Percentiles rank a stretch among this genome's conserved stretches.
phyloP scores from a whole-genome alignment of 495 filamentous ascomycete genomes.

The Tuber melanosporum region DNA sequence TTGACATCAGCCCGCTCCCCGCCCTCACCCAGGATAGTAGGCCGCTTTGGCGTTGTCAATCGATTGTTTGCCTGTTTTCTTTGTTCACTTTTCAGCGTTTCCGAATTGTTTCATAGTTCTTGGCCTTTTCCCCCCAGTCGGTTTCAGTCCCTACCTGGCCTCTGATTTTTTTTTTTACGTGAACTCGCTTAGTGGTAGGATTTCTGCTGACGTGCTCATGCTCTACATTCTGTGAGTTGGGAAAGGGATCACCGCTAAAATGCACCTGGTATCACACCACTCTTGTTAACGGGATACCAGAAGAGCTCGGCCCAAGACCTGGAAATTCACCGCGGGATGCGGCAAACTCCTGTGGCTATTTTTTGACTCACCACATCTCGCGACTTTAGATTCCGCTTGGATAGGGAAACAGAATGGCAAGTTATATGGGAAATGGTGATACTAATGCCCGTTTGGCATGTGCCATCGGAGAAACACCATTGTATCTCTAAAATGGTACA shows the following conservation, averaged over 20 bases:
- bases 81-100: not conserved
- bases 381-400: not conserved
- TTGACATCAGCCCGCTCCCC: not conserved
- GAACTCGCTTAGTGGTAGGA: not conserved
- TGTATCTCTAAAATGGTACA: too few relatives aligned
- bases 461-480: too few relatives aligned
- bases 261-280: not conserved
- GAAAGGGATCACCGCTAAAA: not conserved
- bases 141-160: not conserved
- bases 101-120: not conserved
- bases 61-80: not conserved
- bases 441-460: too few relatives aligned
- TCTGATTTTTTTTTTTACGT: not conserved
- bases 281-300: not conserved
- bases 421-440: not conserved
- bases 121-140: too few relatives aligned
- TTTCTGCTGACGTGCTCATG: not conserved
- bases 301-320: not conserved
- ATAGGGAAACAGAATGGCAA: not conserved
- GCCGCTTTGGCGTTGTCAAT: not conserved
- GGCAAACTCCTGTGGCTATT: too few relatives aligned
- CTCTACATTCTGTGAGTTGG: not conserved
- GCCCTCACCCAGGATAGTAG: not conserved
- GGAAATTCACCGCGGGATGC: not conserved
- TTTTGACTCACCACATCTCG: not conserved